A percentile compares a stretch with the other conserved stretches of the same genome.
These are phyloP conservation scores for Phylloporus sp. DNA, from an alignment of 768 basidiomycete species.

Conservation along the genomic window DNA sequence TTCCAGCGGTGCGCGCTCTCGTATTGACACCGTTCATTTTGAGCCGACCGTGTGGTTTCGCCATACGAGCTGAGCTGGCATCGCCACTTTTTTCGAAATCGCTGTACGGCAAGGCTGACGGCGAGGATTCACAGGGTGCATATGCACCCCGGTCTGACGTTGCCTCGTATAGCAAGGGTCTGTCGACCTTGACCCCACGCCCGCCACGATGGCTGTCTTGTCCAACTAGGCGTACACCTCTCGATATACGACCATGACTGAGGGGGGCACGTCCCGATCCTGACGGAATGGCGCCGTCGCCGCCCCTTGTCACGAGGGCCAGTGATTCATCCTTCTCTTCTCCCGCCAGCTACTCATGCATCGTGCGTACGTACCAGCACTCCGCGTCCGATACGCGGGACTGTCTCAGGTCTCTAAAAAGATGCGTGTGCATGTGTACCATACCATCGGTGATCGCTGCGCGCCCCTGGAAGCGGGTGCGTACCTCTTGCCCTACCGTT, in stretches of 20 bases:
- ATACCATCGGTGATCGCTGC: not conserved
- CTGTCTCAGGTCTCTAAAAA: constrained; percentile 5
- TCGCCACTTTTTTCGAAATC: constrained; percentile 10
- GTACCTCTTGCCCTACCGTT: not conserved
- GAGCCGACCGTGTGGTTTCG: constrained; percentile 13
- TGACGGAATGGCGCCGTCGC: constrained; percentile 12
- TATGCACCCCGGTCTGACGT: not conserved
- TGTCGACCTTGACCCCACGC: not conserved
- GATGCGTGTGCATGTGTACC: not conserved
- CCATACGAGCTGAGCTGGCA: constrained; percentile 18
- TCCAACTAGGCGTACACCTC: not conserved
- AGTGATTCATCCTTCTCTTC: not conserved
- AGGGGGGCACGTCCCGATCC: not conserved
- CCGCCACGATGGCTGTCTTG: not conserved
- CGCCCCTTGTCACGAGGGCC: not conserved
- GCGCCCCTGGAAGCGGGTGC: not conserved
- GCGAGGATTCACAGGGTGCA: constrained; percentile 6
- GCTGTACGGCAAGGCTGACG: not conserved
- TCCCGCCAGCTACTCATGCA: not conserved
- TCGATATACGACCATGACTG: not conserved
- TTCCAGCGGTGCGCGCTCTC: constrained; percentile 23
- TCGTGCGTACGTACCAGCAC: not conserved
- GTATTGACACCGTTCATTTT: constrained; percentile 21
- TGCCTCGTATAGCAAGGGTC: not conserved
- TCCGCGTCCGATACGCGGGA: constrained; percentile 2